Evolutionary conservation across 2,329 filamentous ascomycete genomes (phyloP), one percentile per base, ranked within the genome.

Genomic region (Aspergillus clavatus): DNA sequence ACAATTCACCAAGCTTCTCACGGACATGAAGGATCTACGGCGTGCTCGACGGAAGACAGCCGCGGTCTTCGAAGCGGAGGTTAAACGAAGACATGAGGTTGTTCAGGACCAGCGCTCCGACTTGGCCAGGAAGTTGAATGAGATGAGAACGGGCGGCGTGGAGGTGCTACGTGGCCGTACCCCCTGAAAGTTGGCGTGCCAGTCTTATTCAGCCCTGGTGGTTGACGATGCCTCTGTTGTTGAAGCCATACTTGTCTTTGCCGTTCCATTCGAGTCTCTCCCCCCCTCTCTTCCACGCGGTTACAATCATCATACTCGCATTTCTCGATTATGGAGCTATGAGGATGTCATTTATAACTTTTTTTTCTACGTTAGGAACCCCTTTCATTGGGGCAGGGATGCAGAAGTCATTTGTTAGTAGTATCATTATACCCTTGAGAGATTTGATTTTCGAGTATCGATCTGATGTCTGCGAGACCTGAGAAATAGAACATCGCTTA

Each of bases 91-190:
- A n/a, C 69, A 82, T 55, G 66, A 72, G 6, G 55, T 65, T 31
- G 72, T 83, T 3, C 65, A 72, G 43, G 70, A 69, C 43, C 77
- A 78, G 53, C 71, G 71, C 36, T 60, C 62, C 12, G 63, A 74
- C 16, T 70, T 81, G 4, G 68, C 75, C 27, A 61, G 62, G n/a
- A 74, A 77, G 23, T 59, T 81, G 52, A 62, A 62, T 7, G 73
- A 66, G 48, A 80, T 84, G 76, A 77, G 73, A 59, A 65, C 66
- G 28, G 76, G 74, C 31, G 81, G 81, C 4, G 67, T 70, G 16
- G 71, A 72, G 26, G 70, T 83, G 23, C 63, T 84, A 33, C 71
- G 69, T 26, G 69, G 70, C 42, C 64, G 61, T 46, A 56, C 56
- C 21, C 52, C 55, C 28, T 63, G 46, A 62, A n/a, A 24, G 31